Conservation (phyloP, 306 rosid species). For the Fragaria iinumae region DNA sequence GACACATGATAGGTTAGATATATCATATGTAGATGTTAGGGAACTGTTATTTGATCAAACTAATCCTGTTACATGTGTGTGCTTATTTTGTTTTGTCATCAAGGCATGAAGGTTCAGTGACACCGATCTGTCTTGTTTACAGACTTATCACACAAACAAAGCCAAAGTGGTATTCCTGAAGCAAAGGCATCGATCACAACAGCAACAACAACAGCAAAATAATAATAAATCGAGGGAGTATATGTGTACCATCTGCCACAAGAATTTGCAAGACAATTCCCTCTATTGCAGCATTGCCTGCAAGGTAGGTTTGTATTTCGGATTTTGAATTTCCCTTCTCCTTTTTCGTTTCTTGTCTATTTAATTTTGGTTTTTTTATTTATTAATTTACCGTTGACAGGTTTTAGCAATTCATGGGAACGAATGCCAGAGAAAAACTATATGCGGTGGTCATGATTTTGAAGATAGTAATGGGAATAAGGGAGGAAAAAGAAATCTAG, state of each 20-base stretch:
- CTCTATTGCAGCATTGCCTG: slow-evolving; percentile 34
- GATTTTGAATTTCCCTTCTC: neutral
- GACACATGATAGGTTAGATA: no score
- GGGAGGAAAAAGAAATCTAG: slow-evolving; percentile 2
- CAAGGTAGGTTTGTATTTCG: slow-evolving; percentile 20
- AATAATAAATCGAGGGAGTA: slow-evolving; percentile 5
- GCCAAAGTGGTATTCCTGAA: slow-evolving; percentile 37
- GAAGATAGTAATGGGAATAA: neutral
- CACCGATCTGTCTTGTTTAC: neutral
- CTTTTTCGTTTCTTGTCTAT: neutral
- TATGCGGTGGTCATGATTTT: neutral
- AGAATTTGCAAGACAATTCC: slow-evolving; percentile 29
- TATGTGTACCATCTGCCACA: slow-evolving; percentile 24
- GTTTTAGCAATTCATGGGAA: slow-evolving; percentile 18
- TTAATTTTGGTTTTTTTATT: no score
- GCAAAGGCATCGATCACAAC: slow-evolving; percentile 18
- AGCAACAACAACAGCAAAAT: neutral
- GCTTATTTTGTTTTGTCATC: no score
- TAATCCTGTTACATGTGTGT: neutral
- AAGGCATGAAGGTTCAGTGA: neutral
- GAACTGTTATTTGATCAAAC: neutral
- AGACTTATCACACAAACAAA: slow-evolving; percentile 34
- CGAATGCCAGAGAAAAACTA: neutral
- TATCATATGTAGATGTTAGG: neutral
- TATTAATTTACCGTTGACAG: neutral